Evolutionary conservation across 2,329 filamentous ascomycete species (phyloP).

Genomic region (Claviceps africana): DNA sequence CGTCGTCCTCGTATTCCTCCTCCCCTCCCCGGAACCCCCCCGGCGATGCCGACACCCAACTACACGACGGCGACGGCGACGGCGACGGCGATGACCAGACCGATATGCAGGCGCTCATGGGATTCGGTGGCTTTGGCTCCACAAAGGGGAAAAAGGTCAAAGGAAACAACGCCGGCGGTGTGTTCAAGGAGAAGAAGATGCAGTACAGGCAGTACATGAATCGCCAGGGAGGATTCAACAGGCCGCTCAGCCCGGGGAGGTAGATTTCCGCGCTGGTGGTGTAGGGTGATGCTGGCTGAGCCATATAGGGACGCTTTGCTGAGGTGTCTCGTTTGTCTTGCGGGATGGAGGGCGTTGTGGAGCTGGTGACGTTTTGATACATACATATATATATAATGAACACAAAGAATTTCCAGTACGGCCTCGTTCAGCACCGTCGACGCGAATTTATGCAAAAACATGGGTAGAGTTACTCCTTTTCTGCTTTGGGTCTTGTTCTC

Average conservation of each 20-base stretch:
- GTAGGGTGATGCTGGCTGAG: no score
- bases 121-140: slow-evolving; percentile 70
- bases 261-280: slow-evolving; percentile 9
- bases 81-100: slow-evolving; percentile 53
- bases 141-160: slow-evolving; percentile 82
- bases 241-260: slow-evolving; percentile 50
- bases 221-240: slow-evolving; percentile 66
- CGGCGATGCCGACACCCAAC: background rate
- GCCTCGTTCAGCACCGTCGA: no score
- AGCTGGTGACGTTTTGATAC: no score
- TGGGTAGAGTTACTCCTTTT: background rate
- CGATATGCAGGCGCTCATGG: slow-evolving; percentile 76
- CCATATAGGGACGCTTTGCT: no score
- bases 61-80: slow-evolving; percentile 14
- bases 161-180: slow-evolving; percentile 71
- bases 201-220: slow-evolving; percentile 98
- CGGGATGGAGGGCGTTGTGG: no score
- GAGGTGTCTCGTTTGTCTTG: no score
- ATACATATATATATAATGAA: no score
- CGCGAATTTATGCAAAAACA: background rate
- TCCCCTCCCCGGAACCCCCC: background rate
- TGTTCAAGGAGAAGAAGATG: slow-evolving; percentile 86
- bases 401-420: no score
- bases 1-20: slow-evolving; percentile 10
- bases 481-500: background rate